A percentile compares a stretch with the other conserved stretches of the same genome.
Evolutionary conservation across 192 early-diverging fungal genomes (phyloP).

Genomic region (Podila epigama): DNA sequence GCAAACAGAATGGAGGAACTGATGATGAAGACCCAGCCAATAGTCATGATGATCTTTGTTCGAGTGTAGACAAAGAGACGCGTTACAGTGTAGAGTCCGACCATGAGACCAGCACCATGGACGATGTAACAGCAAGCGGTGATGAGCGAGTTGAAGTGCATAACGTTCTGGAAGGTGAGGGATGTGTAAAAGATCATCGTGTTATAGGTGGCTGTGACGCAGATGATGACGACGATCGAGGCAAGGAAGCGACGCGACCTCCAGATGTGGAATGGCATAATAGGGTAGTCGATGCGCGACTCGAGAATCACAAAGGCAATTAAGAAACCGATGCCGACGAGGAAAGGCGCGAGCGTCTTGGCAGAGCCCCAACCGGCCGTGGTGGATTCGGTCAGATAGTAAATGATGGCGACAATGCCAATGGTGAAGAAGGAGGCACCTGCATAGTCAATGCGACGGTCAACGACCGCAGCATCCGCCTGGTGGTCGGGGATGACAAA

Average conservation of each 20-base stretch:
- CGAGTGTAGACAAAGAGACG: conserved; percentile 10
- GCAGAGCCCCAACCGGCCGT: conserved; percentile 38
- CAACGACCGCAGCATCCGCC: conserved; percentile 4
- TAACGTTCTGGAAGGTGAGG: conserved; percentile 54
- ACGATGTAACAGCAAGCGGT: conserved; percentile 57
- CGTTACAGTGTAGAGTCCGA: conserved; percentile 37
- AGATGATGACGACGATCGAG: conserved; percentile 30
- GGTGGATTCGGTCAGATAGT: conserved; percentile 40
- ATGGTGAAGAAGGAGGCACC: conserved; percentile 27
- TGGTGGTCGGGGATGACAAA: conserved; percentile 35
- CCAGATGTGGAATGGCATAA: conserved; percentile 55
- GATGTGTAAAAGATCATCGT: conserved; percentile 53
- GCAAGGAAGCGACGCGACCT: conserved; percentile 46
- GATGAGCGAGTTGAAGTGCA: conserved; percentile 45
- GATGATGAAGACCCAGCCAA: conserved; percentile 28
- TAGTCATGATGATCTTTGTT: conserved; percentile 38
- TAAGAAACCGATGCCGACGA: conserved; percentile 45
- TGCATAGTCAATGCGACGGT: conserved; percentile 27
- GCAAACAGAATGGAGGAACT: conserved; percentile 18
- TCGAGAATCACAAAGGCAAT: conserved; percentile 48
- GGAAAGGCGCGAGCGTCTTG: conserved; percentile 28
- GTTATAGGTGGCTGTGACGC: conserved; percentile 38
- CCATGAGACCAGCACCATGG: conserved; percentile 47
- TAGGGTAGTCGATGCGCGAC: conserved; percentile 32
- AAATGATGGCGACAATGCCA: conserved; percentile 43